A percentile compares a stretch with the other conserved stretches of the same genome.
These are phyloP conservation scores for Salix purpurea DNA, from an alignment of 345 rosid genomes.

Conservation along the genomic window DNA sequence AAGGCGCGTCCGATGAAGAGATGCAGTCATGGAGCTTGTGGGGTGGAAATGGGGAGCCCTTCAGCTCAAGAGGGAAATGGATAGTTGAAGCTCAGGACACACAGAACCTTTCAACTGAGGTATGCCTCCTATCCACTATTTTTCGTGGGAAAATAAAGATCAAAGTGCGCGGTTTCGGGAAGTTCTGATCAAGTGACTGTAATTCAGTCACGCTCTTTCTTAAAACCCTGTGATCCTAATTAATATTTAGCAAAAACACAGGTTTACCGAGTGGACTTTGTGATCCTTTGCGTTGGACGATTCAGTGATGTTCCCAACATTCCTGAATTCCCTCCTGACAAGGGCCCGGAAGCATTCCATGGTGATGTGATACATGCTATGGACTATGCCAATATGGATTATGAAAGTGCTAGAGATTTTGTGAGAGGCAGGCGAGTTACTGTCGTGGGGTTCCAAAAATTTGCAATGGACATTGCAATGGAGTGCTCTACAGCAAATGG, in stretches of 20 bases:
- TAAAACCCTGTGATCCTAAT: not conserved
- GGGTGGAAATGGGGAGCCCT: constrained; percentile 33
- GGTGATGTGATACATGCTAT: constrained; percentile 44
- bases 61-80: constrained; percentile 34
- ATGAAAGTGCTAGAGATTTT: constrained; percentile 2
- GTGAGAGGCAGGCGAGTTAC: constrained; percentile 31
- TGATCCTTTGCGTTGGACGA: constrained; percentile 35
- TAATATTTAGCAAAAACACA: not conserved
- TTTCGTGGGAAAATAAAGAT: no score
- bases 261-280: constrained; percentile 31
- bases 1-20: constrained; percentile 18
- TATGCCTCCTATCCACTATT: no score
- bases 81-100: constrained; percentile 20
- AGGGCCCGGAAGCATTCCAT: constrained; percentile 41
- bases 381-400: constrained; percentile 33
- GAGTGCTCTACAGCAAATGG: constrained; percentile 37
- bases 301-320: constrained; percentile 38
- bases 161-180: not conserved
- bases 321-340: constrained; percentile 33
- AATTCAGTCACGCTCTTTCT: not conserved
- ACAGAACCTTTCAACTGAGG: constrained; percentile 5
- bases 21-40: constrained; percentile 26
- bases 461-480: constrained; percentile 38
- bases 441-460: constrained; percentile 39
- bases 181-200: not conserved